Evolutionary conservation across 345 rosid species (phyloP), one percentile per base, ranked within the genome.

Genomic region (Citrus unshiu): DNA sequence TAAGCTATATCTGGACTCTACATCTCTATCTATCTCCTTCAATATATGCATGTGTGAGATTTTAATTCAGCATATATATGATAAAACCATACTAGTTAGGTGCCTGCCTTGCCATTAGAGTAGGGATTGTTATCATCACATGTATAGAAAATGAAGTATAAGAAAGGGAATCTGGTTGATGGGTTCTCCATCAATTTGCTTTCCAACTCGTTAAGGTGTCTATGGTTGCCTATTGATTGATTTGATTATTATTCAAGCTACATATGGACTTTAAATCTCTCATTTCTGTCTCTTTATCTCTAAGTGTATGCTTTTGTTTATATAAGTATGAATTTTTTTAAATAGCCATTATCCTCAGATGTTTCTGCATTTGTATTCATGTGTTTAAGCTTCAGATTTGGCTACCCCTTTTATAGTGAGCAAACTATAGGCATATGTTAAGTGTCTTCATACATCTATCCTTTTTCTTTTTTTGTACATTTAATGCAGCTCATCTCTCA

Each of bases 91-190:
- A 51, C 40, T 70, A 51, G 74, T 70, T 59, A 29, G 73, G 35
- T 51, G 13, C 61, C 61, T 70, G 19, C 27, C 51, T 49, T 18
- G 24, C 74, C 43, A 76, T 30, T 62, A 25, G 54, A 59, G 80
- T 81, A 78, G 81, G 70, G 77, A 81, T 49, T 72, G 85, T 80
- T 72, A 81, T 57, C 68, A 84, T 80, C 79, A 83, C 82, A 84
- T 83, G 77, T 79, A 77, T 74, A 79, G 77, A 3, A 86, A 68
- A 86, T 24, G 4, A 72, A 78, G 18, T 32, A 76, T 60, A 37
- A 75, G 16, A 58, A 80, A 68, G 73, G 58, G 54, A 79, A 61
- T 69, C 1, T 29, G 51, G 58, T 75, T 13, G 67, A 76, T 70
- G 82, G 82, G 79, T 30, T 78, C 66, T 69, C 68, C 29, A 24